Evolutionary conservation across 2,329 filamentous ascomycete species (phyloP), one percentile per base, ranked within the genome.

Genomic region (Paradendryphiella salina): DNA sequence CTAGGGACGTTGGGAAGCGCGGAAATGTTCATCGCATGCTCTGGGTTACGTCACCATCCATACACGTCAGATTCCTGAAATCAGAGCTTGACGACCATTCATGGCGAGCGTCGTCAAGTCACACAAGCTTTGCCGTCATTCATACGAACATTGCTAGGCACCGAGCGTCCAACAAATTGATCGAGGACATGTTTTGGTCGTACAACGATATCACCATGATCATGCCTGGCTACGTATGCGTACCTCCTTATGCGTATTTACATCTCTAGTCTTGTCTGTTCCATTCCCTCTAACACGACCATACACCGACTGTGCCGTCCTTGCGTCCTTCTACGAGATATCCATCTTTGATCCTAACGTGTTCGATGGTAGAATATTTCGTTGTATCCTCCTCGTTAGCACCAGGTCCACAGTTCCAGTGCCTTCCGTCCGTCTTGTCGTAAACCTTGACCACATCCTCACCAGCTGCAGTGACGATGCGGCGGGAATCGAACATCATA

Each of bases 371-470:
- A 0, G 71, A 64, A 8, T 72, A 58, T 17, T 51, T 82, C 61
- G 83, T 85, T 10, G 82, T 84, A 49, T 85, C 82, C 44, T 88
- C 85, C 15, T 85, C 83, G 52, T 86, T 86, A 9, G 76, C 84
- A 29, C 92, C 93, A 2, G 90, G 86, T 45, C 94, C 94, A 74
- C 92, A 96, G 73, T 96, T 90, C 94, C 94, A 99, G 74, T 97
- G 94, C 54, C 90, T 81, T 33, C 91, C 91, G 70, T 99, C 94
- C 3, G 90, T 87, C 80, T 97, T 97, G 77, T 99, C 94, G 76
- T 97, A 99, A 52, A 99, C 88, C 77, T 99, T 99, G 63, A 94
- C 92, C 18, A 97, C 90, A 66, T 91, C 86, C 73, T 97, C 94
- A 34, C 92, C 89, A 0, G 91, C 91, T 2, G 94, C 93, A 44